Evolutionary conservation across 192 early-diverging fungal genomes (phyloP), one percentile per base, ranked within the genome.

Genomic region (Spinellus fusiger): DNA sequence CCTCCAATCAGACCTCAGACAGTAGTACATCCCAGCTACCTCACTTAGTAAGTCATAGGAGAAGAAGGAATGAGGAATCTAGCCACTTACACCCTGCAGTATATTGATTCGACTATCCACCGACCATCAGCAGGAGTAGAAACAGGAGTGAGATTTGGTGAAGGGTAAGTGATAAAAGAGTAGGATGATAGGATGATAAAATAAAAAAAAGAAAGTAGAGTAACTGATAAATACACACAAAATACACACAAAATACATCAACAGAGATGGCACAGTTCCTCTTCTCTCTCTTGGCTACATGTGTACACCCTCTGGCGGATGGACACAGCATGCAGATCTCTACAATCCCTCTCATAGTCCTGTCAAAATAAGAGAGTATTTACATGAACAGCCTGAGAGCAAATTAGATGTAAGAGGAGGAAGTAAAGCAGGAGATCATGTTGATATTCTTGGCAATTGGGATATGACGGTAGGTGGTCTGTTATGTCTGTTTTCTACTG

Each of bases 241-340:
- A 31, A 22, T 47, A 48, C 32, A 20, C 7, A 35, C 34, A 22
- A 22, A 28, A 16, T 12, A 40, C 13, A 32, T 9, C 55, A 65
- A 74, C 56, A 91, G 92, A 23, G 93, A 95, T 68, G 91, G 88
- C 13, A 95, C 93, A 0, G 93, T 95, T 1, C 93, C 93, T 0
- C 68, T 95, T 16, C 46, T 95, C 28, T 93, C 90, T 6, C 73
- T 88, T 3, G 91, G 91, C 4, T 94, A 90, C 69, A 95, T 95
- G 93, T 93, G 92, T 56, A 78, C 79, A 12, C 73, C 80, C 9
- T 71, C 69, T 7, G 69, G 69, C 26, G 93, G 88, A 15, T 95
- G 93, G 93, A 81, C 78, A 35, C 83, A 88, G 65, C 66, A 77
- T 29, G 59, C 66, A 2, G 74, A 79, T 9, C 75, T 90, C 56